Evolutionary conservation across 2,329 filamentous ascomycete species (phyloP), one percentile per base, ranked within the genome.

Genomic region (Xylariaceae sp.): DNA sequence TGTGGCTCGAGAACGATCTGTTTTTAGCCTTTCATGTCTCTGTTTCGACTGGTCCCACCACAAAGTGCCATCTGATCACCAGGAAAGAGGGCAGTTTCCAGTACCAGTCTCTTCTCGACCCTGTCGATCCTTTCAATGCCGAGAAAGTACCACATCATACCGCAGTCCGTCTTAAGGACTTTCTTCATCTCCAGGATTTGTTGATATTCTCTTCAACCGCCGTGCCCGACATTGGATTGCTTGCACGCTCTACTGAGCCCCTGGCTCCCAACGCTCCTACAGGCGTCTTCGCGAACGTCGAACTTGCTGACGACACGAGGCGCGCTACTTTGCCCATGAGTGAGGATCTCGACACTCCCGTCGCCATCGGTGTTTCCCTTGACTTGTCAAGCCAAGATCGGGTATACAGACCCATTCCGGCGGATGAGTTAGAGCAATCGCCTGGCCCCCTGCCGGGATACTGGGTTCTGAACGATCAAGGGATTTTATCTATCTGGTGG

Each of bases 401-500:
- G 58, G 87, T 96, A 2, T 76, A 82, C 54, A 84, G 86, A 56
- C 91, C 91, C 1, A 87, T 95, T 50, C 82, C 82, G 17, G 78
- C 82, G 1, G 86, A 94, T 55, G 83, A 95, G 62, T 82, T 95
- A 42, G 80, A 87, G 31, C 81, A 91, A 61, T 95, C 90, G 5
- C 78, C 85, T 0, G 84, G 82, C 1, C 92, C 94, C 11, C 71
- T 97, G 9, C 94, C 94, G 6, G 89, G 85, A 11, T 75, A 96
- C 39, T 86, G 94, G 77, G 78, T 90, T 30, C 74, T 99, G 14
- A 97, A 95, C 52, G 86, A 96, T 57, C 89, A 96, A 62, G 94
- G 94, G 56, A 72, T 95, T 10, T 74, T 99, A 14, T 83, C 82
- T 41, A 80, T 84, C 11, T 99, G 92, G 90, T 96, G 92, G 89